Percentiles rank a stretch among this genome's conserved stretches.
These are phyloP conservation scores for Setaria italica DNA, from an alignment of 202 grass and related monocot genomes.

Conservation along the genomic window DNA sequence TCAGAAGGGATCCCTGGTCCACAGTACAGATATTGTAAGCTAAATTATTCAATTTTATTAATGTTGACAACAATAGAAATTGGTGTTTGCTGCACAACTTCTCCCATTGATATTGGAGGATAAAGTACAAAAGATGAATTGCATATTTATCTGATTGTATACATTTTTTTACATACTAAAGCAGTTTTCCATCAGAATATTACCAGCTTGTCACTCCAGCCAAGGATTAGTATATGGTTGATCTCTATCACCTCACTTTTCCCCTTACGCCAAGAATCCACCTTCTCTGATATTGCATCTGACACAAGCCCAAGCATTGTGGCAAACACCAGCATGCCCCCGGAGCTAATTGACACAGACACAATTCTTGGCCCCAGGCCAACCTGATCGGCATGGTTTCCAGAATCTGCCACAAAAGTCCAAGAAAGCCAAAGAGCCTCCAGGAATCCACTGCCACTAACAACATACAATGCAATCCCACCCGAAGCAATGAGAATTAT, in stretches of 20 bases:
- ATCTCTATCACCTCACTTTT: slow-evolving; percentile 98
- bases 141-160: neutral
- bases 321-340: slow-evolving; percentile 97
- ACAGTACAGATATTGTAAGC: slow-evolving; percentile 37
- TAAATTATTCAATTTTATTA: neutral
- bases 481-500: slow-evolving; percentile 83
- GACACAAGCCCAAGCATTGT: slow-evolving; percentile 98
- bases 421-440: slow-evolving; percentile 99
- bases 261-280: slow-evolving; percentile 98
- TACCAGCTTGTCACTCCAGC: slow-evolving; percentile 99
- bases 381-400: slow-evolving; percentile 93
- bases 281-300: slow-evolving; percentile 98
- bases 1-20: slow-evolving; percentile 91
- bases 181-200: slow-evolving; percentile 32
- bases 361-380: slow-evolving; percentile 87
- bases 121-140: slow-evolving; percentile 11
- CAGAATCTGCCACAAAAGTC: slow-evolving; percentile 99
- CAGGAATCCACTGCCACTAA: slow-evolving; percentile 70
- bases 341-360: slow-evolving; percentile 86
- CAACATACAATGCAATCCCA: slow-evolving; percentile 76
- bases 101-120: slow-evolving; percentile 3
- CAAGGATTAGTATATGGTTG: slow-evolving; percentile 96
- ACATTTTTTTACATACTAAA: slow-evolving; percentile 24
- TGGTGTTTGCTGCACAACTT: slow-evolving; percentile 14
- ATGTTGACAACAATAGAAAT: slow-evolving; percentile 3